phyloP scores from a whole-genome alignment of 2,329 filamentous ascomycete genomes.

The Acephala macrosclerotiorum region DNA sequence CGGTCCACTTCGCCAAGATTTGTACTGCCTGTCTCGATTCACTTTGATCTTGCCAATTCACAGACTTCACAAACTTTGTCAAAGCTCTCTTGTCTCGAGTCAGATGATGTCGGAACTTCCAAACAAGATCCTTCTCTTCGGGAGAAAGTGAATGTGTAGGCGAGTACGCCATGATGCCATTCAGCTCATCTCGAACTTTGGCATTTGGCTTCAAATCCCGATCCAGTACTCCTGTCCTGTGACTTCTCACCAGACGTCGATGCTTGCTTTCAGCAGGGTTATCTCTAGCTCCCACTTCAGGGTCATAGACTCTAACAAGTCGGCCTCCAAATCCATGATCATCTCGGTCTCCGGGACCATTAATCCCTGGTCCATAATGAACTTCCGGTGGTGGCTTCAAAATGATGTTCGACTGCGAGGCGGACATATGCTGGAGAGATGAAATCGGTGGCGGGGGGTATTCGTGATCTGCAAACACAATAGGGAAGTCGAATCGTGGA shows the following conservation, averaged over 20 bases:
- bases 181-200: conserved; percentile 92
- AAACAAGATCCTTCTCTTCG: conserved; percentile 94
- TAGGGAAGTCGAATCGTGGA: conserved; percentile 91
- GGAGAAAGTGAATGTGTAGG: conserved; percentile 87
- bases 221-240: conserved; percentile 90
- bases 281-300: conserved; percentile 86
- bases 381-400: conserved; percentile 87
- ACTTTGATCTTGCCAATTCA: conserved; percentile 87
- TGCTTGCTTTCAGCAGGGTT: conserved; percentile 98
- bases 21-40: conserved; percentile 91
- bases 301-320: conserved; percentile 88
- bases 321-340: conserved; percentile 60
- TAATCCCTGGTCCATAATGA: conserved; percentile 88
- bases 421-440: conserved; percentile 68
- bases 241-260: conserved; percentile 85
- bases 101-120: conserved; percentile 96
- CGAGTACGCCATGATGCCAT: conserved; percentile 88
- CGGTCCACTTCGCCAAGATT: conserved; percentile 90
- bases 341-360: conserved; percentile 63
- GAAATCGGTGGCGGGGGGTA: conserved; percentile 88
- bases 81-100: conserved; percentile 90
- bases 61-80: conserved; percentile 98
- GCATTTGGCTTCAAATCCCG: conserved; percentile 96
- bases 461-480: conserved; percentile 94
- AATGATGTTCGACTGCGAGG: conserved; percentile 72